Percentiles rank a stretch among this genome's conserved stretches.
phyloP scores from a whole-genome alignment of 2,329 filamentous ascomycete species.

The Ambrosiella xylebori region DNA sequence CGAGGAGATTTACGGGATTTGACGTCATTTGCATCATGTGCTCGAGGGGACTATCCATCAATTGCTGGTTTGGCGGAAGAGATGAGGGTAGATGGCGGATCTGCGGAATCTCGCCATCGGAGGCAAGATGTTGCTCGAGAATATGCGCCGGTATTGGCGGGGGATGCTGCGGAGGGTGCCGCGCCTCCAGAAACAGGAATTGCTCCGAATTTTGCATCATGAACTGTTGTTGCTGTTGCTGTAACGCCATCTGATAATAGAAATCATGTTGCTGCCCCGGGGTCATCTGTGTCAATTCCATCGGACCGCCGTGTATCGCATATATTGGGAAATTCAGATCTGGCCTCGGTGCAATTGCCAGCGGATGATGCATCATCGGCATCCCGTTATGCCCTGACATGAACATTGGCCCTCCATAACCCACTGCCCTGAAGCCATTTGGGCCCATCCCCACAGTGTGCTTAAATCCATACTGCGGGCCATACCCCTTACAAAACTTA shows the following conservation, averaged over 20 bases:
- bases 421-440: background rate
- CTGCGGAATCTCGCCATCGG: background rate
- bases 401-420: constrained; percentile 13
- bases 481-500: constrained; percentile 69
- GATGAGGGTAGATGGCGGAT: background rate
- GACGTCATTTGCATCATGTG: background rate
- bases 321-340: background rate
- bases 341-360: constrained; percentile 1
- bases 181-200: background rate
- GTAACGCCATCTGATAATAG: background rate
- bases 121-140: background rate
- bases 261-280: background rate
- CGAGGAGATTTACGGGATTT: too few species aligned
- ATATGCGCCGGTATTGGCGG: background rate
- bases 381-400: constrained; percentile 19
- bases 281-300: background rate
- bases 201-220: background rate
- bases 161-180: background rate
- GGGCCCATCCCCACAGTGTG: constrained; percentile 43
- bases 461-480: constrained; percentile 65
- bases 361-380: constrained; percentile 22
- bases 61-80: background rate
- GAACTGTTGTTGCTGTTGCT: constrained; percentile 1
- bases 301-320: background rate
- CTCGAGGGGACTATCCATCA: background rate